Evolutionary conservation across 208 protist genomes (phyloP).

Genomic region (Strigomonas oncopelti): DNA sequence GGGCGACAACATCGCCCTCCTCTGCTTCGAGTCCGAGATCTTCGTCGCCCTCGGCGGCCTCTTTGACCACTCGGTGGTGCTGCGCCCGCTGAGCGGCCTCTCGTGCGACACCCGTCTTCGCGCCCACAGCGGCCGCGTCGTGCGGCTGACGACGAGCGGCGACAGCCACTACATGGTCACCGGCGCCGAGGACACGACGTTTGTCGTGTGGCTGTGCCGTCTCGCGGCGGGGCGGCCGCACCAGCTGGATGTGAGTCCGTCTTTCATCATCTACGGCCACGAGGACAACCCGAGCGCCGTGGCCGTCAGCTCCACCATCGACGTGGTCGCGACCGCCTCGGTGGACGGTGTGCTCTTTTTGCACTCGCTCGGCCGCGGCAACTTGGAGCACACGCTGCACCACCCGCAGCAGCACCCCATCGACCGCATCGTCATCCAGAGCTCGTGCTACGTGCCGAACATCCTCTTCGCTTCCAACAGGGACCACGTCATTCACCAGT

Average conservation of each 20-base stretch:
- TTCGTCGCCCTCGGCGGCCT: constrained; percentile 79
- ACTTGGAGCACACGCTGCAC: constrained; percentile 62
- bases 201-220: constrained; percentile 81
- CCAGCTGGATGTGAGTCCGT: constrained; percentile 47
- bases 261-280: constrained; percentile 83
- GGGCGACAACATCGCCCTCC: constrained; percentile 45
- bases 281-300: constrained; percentile 77
- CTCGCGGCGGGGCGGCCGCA: constrained; percentile 22
- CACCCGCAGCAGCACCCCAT: constrained; percentile 64
- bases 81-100: constrained; percentile 47
- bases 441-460: constrained; percentile 79
- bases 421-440: constrained; percentile 76
- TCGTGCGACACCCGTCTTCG: constrained; percentile 56
- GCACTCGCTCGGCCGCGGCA: constrained; percentile 61
- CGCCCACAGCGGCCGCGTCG: constrained; percentile 74
- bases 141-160: constrained; percentile 50
- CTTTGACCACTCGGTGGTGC: constrained; percentile 77
- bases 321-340: constrained; percentile 81
- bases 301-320: constrained; percentile 61
- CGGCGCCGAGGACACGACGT: constrained; percentile 87
- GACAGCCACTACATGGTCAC: constrained; percentile 83
- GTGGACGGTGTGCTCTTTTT: constrained; percentile 80
- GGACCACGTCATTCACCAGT: constrained; percentile 79
- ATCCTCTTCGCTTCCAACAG: constrained; percentile 64
- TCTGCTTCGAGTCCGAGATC: constrained; percentile 59